These are phyloP conservation scores for Hypoxylon perforatum DNA, from an alignment of 495 filamentous ascomycete species.

Conservation along the genomic window DNA sequence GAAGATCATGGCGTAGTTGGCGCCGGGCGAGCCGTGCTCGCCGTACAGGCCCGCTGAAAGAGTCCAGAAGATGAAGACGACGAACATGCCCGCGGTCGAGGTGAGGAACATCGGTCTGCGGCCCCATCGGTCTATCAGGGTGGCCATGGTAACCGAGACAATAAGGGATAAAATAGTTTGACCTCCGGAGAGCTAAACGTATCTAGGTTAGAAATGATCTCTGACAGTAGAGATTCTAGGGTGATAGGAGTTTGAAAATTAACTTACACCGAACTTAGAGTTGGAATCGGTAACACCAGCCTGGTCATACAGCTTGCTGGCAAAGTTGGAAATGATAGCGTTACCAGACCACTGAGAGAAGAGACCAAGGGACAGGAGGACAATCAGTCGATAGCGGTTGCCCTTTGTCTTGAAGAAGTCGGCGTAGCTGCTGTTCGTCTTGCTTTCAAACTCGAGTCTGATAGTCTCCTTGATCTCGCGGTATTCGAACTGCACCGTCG, in stretches of 20 bases:
- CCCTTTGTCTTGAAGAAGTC: conserved; percentile 76
- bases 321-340: conserved; percentile 73
- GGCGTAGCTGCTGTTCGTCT: conserved; percentile 56
- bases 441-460: conserved; percentile 60
- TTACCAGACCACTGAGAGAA: conserved; percentile 79
- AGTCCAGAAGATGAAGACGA: conserved; percentile 68
- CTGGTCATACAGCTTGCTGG: conserved; percentile 65
- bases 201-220: conserved; percentile 7
- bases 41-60: conserved; percentile 54
- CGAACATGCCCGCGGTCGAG: conserved; percentile 69
- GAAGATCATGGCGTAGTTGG: conserved; percentile 63
- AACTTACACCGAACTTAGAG: conserved; percentile 58
- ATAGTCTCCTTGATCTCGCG: conserved; percentile 69
- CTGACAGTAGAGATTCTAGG: conserved; percentile 15
- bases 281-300: conserved; percentile 66
- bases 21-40: conserved; percentile 49
- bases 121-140: conserved; percentile 70
- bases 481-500: conserved; percentile 70
- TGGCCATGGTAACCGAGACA: conserved; percentile 64
- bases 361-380: conserved; percentile 69
- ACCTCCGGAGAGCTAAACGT: conserved; percentile 59
- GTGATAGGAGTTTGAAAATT: background rate
- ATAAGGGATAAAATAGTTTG: conserved; percentile 64
- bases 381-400: conserved; percentile 70
- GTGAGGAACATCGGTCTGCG: conserved; percentile 68